Conservation (phyloP, 345 rosid genomes). For the Theobroma cacao region DNA sequence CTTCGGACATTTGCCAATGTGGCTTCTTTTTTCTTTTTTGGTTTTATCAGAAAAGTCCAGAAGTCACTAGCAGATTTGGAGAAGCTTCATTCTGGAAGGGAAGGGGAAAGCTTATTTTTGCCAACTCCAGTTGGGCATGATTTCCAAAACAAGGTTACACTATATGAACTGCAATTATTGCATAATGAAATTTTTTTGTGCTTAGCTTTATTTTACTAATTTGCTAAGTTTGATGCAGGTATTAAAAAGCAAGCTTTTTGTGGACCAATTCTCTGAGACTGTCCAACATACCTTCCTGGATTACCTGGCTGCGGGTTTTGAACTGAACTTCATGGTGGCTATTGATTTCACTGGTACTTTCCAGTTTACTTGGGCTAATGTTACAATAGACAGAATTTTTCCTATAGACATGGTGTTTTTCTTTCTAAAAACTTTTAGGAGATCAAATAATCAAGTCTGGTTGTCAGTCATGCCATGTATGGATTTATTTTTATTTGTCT, state of each 20-base stretch:
- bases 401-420: not conserved
- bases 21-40: constrained; percentile 20
- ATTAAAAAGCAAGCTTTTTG: constrained; percentile 68
- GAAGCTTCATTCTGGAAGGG: constrained; percentile 47
- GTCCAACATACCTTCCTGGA: constrained; percentile 75
- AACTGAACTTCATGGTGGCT: constrained; percentile 94
- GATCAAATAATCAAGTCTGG: not conserved
- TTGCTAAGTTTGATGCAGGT: constrained; percentile 33
- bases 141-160: constrained; percentile 54
- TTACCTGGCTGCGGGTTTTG: constrained; percentile 77
- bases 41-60: constrained; percentile 59
- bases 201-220: not conserved
- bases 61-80: constrained; percentile 79
- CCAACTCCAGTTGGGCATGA: constrained; percentile 60
- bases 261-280: constrained; percentile 69
- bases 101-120: constrained; percentile 53
- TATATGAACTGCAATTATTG: constrained; percentile 15
- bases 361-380: constrained; percentile 22
- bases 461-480: not conserved
- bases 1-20: constrained; percentile 3
- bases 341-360: constrained; percentile 85
- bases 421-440: not conserved
- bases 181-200: not conserved
- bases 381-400: not conserved
- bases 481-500: constrained; percentile 5